phyloP scores from a whole-genome alignment of 169 alveolate genomes.

The Plasmodium inui region DNA sequence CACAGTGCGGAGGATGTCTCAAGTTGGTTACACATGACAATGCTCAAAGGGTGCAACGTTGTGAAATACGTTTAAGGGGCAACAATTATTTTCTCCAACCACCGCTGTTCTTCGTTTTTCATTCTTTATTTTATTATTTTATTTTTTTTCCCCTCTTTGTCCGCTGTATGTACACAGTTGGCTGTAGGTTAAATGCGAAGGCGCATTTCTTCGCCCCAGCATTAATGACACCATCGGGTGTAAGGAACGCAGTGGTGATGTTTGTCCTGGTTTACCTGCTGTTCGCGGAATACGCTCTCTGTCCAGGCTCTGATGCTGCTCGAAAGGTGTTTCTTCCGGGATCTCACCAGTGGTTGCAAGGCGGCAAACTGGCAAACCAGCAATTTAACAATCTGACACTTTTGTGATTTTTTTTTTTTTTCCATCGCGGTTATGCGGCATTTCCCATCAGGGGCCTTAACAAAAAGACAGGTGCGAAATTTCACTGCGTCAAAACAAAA shows the following conservation, averaged over 20 bases:
- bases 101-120: background rate
- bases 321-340: background rate
- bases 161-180: constrained; percentile 17
- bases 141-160: background rate
- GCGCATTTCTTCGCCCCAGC: background rate
- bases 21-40: background rate
- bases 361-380: background rate
- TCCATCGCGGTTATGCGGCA: background rate
- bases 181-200: background rate
- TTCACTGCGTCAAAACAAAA: background rate
- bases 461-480: background rate
- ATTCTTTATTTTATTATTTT: background rate
- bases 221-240: background rate
- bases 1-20: background rate
- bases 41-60: background rate
- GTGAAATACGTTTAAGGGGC: background rate
- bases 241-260: background rate
- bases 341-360: background rate
- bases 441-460: background rate
- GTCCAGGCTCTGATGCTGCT: background rate
- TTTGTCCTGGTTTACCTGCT: background rate
- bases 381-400: background rate
- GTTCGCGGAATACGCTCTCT: background rate
- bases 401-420: background rate
- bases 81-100: background rate